Evolutionary conservation across 305 asterid species (phyloP).

Genomic region (Fraxinus baroniana): DNA sequence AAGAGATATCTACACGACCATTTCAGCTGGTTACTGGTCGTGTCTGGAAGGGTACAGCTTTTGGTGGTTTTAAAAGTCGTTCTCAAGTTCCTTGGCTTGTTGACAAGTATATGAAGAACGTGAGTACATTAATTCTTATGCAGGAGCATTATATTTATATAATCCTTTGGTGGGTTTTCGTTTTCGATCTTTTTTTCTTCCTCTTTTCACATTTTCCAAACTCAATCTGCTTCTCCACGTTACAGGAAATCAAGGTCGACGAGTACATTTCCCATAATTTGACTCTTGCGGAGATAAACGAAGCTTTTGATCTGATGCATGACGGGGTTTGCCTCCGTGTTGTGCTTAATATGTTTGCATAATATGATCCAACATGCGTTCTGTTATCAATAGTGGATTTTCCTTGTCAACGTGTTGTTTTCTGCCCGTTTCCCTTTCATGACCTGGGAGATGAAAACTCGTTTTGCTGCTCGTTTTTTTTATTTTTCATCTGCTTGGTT

Average conservation of each 20-base stretch:
- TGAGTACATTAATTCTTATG: slow-evolving; percentile 18
- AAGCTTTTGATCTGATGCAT: slow-evolving; percentile 93
- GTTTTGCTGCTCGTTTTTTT: background rate
- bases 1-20: slow-evolving; percentile 98
- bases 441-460: background rate
- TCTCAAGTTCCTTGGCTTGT: slow-evolving; percentile 99
- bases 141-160: background rate
- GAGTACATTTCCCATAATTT: slow-evolving; percentile 88
- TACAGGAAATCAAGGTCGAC: slow-evolving; percentile 96
- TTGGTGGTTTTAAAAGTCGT: slow-evolving; percentile 98
- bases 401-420: background rate
- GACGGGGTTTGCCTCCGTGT: slow-evolving; percentile 85
- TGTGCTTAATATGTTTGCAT: slow-evolving; percentile 59
- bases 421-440: background rate
- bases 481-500: background rate
- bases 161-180: background rate
- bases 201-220: background rate
- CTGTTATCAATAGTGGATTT: background rate
- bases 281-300: slow-evolving; percentile 76
- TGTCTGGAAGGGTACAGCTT: slow-evolving; percentile 99
- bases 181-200: background rate
- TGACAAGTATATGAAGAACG: slow-evolving; percentile 90
- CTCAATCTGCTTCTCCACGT: background rate
- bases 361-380: background rate
- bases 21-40: slow-evolving; percentile 99